These are phyloP conservation scores for Suhomyces anneliseae DNA, from an alignment of 1,139 yeast genomes.

Conservation along the genomic window DNA sequence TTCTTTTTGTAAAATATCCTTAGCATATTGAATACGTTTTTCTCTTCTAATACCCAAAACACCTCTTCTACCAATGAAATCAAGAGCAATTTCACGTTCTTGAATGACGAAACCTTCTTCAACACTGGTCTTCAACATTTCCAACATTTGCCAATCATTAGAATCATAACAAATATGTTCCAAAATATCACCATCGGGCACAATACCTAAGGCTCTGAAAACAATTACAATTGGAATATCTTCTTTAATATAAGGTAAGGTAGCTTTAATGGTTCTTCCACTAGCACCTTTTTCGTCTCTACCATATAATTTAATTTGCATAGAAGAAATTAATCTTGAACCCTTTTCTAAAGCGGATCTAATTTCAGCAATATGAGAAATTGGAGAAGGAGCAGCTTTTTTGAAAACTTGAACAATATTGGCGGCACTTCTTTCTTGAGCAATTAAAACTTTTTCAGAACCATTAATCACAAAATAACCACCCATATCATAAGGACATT, in stretches of 20 bases:
- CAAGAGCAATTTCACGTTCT: slow-evolving; percentile 96
- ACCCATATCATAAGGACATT: slow-evolving; percentile 99
- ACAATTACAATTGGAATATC: slow-evolving; percentile 97
- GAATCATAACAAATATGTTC: slow-evolving; percentile 98
- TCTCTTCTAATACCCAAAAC: slow-evolving; percentile 92
- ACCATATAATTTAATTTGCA: slow-evolving; percentile 91
- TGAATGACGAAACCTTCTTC: slow-evolving; percentile 98
- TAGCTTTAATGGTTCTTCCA: slow-evolving; percentile 87
- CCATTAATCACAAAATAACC: slow-evolving; percentile 98
- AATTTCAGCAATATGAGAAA: slow-evolving; percentile 94
- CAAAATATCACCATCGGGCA: slow-evolving; percentile 97
- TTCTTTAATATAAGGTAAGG: slow-evolving; percentile 92
- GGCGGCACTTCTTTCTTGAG: slow-evolving; percentile 98
- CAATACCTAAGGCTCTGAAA: slow-evolving; percentile 96
- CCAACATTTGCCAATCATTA: slow-evolving; percentile 99
- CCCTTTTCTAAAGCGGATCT: slow-evolving; percentile 97
- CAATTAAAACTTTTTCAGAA: slow-evolving; percentile 95
- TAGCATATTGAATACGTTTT: slow-evolving; percentile 97
- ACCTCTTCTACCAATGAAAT: slow-evolving; percentile 98
- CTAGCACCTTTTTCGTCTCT: slow-evolving; percentile 74
- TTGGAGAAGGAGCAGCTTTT: slow-evolving; percentile 96
- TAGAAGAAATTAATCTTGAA: slow-evolving; percentile 86
- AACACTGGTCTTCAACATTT: slow-evolving; percentile 97
- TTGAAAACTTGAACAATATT: slow-evolving; percentile 97
- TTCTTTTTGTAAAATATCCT: slow-evolving; percentile 94